phyloP scores from a whole-genome alignment of 2,329 filamentous ascomycete genomes.

The Ophiocordyceps camponoti-leonardi region DNA sequence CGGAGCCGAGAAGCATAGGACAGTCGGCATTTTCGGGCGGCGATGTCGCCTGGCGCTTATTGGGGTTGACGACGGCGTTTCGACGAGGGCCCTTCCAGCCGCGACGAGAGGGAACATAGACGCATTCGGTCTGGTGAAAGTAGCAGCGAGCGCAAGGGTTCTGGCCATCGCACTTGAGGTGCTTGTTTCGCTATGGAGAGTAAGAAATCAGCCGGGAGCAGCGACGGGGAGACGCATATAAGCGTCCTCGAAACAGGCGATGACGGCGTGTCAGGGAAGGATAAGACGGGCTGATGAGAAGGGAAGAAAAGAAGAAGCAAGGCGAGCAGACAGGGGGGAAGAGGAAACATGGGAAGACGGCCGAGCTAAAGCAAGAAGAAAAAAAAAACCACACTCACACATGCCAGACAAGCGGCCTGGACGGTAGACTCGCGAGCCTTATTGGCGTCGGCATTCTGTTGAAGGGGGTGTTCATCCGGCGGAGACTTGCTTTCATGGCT shows the following conservation, averaged over 20 bases:
- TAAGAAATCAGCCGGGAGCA: neutral
- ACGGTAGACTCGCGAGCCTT: conserved; percentile 16
- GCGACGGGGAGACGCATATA: neutral
- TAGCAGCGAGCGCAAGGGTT: conserved; percentile 54
- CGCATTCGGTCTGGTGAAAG: conserved; percentile 40
- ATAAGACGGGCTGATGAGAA: neutral
- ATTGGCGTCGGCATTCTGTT: conserved; percentile 1
- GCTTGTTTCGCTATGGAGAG: conserved; percentile 35
- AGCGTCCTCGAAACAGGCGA: neutral
- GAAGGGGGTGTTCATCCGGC: neutral
- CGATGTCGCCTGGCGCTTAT: conserved; percentile 32
- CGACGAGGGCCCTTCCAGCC: conserved; percentile 48
- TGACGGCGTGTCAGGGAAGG: too few relatives aligned
- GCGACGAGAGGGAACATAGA: conserved; percentile 57
- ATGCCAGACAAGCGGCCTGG: conserved; percentile 36
- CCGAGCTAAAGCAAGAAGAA: neutral
- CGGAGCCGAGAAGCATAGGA: conserved; percentile 14
- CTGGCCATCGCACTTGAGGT: conserved; percentile 60
- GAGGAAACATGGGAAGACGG: neutral
- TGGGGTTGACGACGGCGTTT: conserved; percentile 23
- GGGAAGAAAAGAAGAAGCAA: neutral
- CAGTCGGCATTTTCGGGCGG: conserved; percentile 19
- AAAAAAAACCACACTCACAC: conserved; percentile 26
- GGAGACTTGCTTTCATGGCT: conserved; percentile 1
- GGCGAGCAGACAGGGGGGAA: neutral